phyloP scores from a whole-genome alignment of 169 alveolate species.

The Perkinsus olseni region DNA sequence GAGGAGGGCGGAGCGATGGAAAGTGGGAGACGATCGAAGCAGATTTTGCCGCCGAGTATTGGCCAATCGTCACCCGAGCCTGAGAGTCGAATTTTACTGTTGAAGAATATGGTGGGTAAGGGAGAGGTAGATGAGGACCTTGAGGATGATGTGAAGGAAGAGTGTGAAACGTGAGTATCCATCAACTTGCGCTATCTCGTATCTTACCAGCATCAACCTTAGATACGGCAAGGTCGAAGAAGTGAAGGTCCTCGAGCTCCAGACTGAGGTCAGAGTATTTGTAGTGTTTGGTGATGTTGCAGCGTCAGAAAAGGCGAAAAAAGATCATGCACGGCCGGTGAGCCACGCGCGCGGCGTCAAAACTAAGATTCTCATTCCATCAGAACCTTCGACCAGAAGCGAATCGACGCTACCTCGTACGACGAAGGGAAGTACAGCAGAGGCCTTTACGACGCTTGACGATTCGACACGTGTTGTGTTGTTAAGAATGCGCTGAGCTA shows the following conservation, averaged over 20 bases:
- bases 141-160: background rate
- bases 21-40: background rate
- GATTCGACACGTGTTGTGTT: no score
- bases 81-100: background rate
- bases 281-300: background rate
- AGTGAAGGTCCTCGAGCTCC: background rate
- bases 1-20: background rate
- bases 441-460: background rate
- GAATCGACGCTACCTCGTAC: background rate
- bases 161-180: background rate
- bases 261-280: background rate
- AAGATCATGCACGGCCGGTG: background rate
- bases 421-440: background rate
- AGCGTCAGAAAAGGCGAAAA: background rate
- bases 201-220: background rate
- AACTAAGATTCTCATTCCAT: background rate
- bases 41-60: background rate
- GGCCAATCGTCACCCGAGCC: background rate
- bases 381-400: background rate
- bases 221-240: background rate
- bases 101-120: background rate
- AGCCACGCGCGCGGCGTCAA: no score
- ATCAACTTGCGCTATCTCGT: background rate
- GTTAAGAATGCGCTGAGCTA: no score
- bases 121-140: background rate